Percentiles rank a stretch among this genome's conserved stretches.
Evolutionary conservation across 1,284 basidiomycete species (phyloP).

Genomic region (Ustilago lituana): DNA sequence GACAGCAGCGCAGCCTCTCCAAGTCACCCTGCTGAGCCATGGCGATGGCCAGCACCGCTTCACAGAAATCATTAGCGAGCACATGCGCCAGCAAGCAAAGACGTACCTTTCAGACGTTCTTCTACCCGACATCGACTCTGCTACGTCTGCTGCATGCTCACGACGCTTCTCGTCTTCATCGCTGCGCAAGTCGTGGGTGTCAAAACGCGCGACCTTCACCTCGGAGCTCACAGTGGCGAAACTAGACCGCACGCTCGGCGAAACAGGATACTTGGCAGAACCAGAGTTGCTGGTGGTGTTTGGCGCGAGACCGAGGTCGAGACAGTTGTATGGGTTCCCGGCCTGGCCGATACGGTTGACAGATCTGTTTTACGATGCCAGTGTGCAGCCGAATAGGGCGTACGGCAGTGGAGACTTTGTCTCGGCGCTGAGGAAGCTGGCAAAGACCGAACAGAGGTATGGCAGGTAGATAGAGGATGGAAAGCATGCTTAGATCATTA

Average conservation of each 20-base stretch:
- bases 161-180: constrained; percentile 22
- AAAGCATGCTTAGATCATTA: too few relatives aligned
- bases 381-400: not conserved
- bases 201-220: constrained; percentile 2
- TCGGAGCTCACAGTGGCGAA: constrained; percentile 8
- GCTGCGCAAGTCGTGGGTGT: constrained; percentile 24
- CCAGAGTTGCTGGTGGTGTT: constrained; percentile 36
- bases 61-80: constrained; percentile 3
- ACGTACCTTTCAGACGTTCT: constrained; percentile 7
- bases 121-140: constrained; percentile 7
- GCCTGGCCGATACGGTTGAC: constrained; percentile 37
- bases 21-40: constrained; percentile 15
- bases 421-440: constrained; percentile 25
- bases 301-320: constrained; percentile 1
- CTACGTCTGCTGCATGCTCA: not conserved
- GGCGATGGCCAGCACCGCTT: constrained; percentile 19
- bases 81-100: not conserved
- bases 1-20: not conserved
- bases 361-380: constrained; percentile 37
- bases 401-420: constrained; percentile 23
- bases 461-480: constrained; percentile 12
- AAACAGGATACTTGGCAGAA: constrained; percentile 25
- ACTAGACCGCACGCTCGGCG: constrained; percentile 4
- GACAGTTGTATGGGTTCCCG: constrained; percentile 37
- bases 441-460: constrained; percentile 29